Percentiles rank a stretch among this genome's conserved stretches.
Evolutionary conservation across 768 basidiomycete species (phyloP).

Genomic region (Peribolospora baueri): DNA sequence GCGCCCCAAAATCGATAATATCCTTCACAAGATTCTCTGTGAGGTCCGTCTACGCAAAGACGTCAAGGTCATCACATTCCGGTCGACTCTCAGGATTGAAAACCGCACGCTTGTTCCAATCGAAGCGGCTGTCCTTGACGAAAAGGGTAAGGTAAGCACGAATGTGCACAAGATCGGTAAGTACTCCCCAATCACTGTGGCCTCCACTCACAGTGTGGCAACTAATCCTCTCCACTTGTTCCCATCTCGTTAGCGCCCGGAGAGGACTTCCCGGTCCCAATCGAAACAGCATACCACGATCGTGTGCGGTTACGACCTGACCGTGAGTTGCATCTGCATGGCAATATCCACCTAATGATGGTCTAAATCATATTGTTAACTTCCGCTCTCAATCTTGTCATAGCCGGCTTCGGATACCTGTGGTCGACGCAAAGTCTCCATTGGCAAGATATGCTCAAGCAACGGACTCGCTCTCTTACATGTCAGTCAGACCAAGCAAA

Average conservation of each 20-base stretch:
- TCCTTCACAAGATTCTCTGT: slow-evolving; percentile 57
- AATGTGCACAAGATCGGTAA: slow-evolving; percentile 57
- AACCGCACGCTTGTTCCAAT: slow-evolving; percentile 77
- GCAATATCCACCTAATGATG: neutral
- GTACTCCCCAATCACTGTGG: slow-evolving; percentile 8
- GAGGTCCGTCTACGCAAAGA: slow-evolving; percentile 75
- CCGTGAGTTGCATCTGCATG: slow-evolving; percentile 30
- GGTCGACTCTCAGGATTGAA: slow-evolving; percentile 75
- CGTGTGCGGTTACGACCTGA: slow-evolving; percentile 73
- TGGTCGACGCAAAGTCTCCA: slow-evolving; percentile 61
- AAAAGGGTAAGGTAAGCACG: slow-evolving; percentile 52
- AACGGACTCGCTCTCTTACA: slow-evolving; percentile 43
- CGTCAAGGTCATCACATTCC: slow-evolving; percentile 76
- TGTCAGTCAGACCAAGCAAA: slow-evolving; percentile 57
- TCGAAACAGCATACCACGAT: slow-evolving; percentile 61
- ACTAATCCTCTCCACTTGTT: neutral
- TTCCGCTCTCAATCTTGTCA: neutral
- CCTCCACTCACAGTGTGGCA: neutral
- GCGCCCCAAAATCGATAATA: slow-evolving; percentile 49
- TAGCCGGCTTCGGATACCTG: slow-evolving; percentile 88
- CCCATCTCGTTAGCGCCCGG: slow-evolving; percentile 37
- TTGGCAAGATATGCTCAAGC: slow-evolving; percentile 63
- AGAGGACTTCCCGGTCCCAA: slow-evolving; percentile 63
- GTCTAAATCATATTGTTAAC: neutral
- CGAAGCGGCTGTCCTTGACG: slow-evolving; percentile 72